Evolutionary conservation across 441 rosid species (phyloP).

Genomic region (Populus trichocarpa): DNA sequence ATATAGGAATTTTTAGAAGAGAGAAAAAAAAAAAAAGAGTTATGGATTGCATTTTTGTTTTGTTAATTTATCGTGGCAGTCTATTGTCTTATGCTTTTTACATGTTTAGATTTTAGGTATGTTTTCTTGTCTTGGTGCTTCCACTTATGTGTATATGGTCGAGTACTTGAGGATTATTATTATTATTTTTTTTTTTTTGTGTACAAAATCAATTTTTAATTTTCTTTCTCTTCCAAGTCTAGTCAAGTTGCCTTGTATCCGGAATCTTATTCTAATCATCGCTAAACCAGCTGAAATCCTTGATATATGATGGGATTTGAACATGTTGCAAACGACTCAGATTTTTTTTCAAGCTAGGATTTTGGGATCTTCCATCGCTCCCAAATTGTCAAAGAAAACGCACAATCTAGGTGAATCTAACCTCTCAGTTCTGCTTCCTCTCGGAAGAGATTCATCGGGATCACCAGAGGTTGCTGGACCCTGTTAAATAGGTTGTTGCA

Average conservation of each 20-base stretch:
- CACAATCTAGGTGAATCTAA: background rate
- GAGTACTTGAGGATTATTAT: background rate
- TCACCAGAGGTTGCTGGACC: slow-evolving; percentile 15
- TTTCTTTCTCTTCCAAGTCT: background rate
- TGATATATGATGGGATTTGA: background rate
- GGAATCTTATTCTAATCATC: background rate
- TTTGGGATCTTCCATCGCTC: background rate
- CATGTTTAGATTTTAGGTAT: background rate
- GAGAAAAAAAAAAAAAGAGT: too few species aligned
- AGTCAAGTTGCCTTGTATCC: too few species aligned
- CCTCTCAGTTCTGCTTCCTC: background rate
- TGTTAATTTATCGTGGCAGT: background rate
- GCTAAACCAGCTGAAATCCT: background rate
- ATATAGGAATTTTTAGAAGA: slow-evolving; percentile 9
- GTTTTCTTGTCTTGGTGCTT: slow-evolving; percentile 13
- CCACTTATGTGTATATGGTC: slow-evolving; percentile 26
- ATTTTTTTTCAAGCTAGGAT: background rate
- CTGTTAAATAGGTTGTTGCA: slow-evolving; percentile 1
- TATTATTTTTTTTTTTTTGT: background rate
- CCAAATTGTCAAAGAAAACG: background rate
- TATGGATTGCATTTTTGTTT: background rate
- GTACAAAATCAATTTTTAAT: background rate
- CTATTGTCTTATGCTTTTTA: background rate
- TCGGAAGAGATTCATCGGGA: slow-evolving; percentile 7
- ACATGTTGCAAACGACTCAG: background rate